phyloP scores from a whole-genome alignment of 179 eudicot genomes.

The Nepenthes alata region DNA sequence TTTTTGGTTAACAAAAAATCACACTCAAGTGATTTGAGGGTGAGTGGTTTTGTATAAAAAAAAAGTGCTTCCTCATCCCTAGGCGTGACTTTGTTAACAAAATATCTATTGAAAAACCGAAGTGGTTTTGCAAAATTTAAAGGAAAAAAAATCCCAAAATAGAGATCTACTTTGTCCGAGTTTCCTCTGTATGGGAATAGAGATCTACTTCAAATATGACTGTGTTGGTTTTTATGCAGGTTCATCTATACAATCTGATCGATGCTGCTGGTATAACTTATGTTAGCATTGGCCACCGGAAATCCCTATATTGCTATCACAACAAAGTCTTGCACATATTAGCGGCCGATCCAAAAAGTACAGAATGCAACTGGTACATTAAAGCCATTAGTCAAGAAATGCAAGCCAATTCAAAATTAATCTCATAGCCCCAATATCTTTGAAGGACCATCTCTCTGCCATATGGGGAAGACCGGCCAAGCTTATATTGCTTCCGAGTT shows the following conservation, averaged over 20 bases:
- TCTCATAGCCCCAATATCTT: too few species aligned
- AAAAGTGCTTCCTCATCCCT: too few species aligned
- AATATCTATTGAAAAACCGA: too few species aligned
- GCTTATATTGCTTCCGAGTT: too few species aligned
- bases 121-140: too few species aligned
- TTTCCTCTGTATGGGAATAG: too few species aligned
- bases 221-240: conserved; percentile 27
- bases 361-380: conserved; percentile 43
- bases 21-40: too few species aligned
- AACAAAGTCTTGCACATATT: conserved; percentile 42
- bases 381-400: conserved; percentile 34
- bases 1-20: too few species aligned
- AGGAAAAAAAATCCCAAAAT: background rate
- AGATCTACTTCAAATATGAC: background rate
- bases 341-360: conserved; percentile 24
- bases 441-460: too few species aligned
- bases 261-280: conserved; percentile 73
- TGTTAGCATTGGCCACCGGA: conserved; percentile 74
- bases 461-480: too few species aligned
- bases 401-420: background rate
- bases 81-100: too few species aligned
- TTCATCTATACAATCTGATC: conserved; percentile 55
- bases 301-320: conserved; percentile 58
- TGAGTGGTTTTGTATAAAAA: too few species aligned
- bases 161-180: background rate